A percentile compares a stretch with the other conserved stretches of the same genome.
phyloP scores from a whole-genome alignment of 129 eudicot genomes.

The Arctium lappa region DNA sequence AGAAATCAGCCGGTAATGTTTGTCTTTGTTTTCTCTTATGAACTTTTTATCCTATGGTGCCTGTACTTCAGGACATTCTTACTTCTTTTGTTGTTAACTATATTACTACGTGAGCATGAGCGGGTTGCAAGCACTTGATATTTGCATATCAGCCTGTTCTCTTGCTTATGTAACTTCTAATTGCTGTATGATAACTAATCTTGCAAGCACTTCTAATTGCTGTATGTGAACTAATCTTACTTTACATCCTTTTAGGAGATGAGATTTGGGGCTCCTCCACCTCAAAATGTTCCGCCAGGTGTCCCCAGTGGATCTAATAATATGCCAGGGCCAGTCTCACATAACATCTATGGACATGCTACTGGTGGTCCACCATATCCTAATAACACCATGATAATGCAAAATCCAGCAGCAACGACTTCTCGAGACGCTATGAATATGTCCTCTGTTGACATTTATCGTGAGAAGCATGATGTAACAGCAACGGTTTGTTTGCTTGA shows the following conservation, averaged over 20 bases:
- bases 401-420: slow-evolving; percentile 44
- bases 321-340: slow-evolving; percentile 37
- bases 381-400: slow-evolving; percentile 47
- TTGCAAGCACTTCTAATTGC: neutral
- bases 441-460: slow-evolving; percentile 65
- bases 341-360: slow-evolving; percentile 48
- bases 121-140: neutral
- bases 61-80: neutral
- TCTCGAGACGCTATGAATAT: slow-evolving; percentile 52
- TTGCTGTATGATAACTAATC: neutral
- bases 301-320: slow-evolving; percentile 40
- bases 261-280: slow-evolving; percentile 47
- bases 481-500: slow-evolving; percentile 59
- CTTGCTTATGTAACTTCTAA: neutral
- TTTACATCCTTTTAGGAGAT: slow-evolving; percentile 43
- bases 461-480: slow-evolving; percentile 70
- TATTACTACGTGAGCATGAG: neutral
- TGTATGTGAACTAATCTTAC: neutral
- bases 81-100: neutral
- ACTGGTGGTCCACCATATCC: slow-evolving; percentile 51
- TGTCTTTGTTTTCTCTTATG: neutral
- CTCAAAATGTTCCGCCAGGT: slow-evolving; percentile 40
- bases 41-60: neutral
- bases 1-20: slow-evolving; percentile 65
- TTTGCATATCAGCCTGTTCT: neutral